phyloP scores from a whole-genome alignment of 345 rosid genomes.

The Draba incana region DNA sequence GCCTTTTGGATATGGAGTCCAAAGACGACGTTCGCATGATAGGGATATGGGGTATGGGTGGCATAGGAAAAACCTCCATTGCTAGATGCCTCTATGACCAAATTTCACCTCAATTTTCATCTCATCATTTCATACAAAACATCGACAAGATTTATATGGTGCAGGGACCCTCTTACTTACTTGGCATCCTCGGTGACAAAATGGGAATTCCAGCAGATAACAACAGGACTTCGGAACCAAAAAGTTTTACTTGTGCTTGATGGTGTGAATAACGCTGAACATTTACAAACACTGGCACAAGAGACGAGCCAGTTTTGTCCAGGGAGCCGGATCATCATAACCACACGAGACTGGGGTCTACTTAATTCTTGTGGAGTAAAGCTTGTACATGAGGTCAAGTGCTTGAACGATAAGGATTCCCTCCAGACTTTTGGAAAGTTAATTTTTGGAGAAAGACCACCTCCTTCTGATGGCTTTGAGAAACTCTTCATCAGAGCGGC shows the following conservation, averaged over 20 bases:
- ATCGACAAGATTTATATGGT: background rate
- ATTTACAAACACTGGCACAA: background rate
- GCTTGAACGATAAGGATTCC: constrained; percentile 21
- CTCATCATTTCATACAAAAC: background rate
- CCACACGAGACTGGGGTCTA: constrained; percentile 21
- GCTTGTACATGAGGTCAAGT: background rate
- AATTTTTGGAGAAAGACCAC: background rate
- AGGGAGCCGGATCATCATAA: constrained; percentile 19
- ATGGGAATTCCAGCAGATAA: too few species aligned
- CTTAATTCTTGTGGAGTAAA: background rate
- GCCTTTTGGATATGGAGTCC: background rate
- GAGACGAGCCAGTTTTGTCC: constrained; percentile 1
- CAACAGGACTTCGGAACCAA: too few species aligned
- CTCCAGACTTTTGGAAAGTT: background rate
- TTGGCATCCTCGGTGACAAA: background rate
- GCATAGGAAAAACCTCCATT: constrained; percentile 30
- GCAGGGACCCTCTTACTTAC: background rate
- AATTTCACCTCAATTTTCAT: background rate
- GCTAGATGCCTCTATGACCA: constrained; percentile 1
- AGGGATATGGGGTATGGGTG: constrained; percentile 32
- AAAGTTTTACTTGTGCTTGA: constrained; percentile 25
- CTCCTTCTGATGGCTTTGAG: background rate
- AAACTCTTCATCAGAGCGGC: constrained; percentile 9
- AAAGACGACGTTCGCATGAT: constrained; percentile 5
- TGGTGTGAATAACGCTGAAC: background rate